phyloP scores from a whole-genome alignment of 169 alveolate species.

The Neospora caninum region DNA sequence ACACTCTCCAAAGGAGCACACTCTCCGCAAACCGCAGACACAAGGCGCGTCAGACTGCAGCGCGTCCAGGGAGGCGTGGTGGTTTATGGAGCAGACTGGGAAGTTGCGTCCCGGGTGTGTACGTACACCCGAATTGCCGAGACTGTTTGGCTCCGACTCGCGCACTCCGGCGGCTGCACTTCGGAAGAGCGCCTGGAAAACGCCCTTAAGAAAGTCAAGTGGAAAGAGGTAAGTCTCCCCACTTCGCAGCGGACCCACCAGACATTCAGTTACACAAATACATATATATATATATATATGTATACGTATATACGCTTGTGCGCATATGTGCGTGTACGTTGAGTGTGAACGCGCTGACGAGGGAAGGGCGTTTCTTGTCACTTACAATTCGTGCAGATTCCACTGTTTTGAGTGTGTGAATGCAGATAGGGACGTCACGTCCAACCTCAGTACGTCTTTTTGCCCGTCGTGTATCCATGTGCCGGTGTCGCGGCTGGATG shows the following conservation, averaged over 20 bases:
- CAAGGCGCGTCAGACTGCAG: not conserved
- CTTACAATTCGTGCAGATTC: no score
- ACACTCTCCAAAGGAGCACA: not conserved
- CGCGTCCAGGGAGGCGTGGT: constrained; percentile 16
- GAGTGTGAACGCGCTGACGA: no score
- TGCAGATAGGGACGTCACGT: no score
- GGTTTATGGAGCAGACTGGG: constrained; percentile 5
- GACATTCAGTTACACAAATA: no score
- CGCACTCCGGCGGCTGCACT: not conserved
- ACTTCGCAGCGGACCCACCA: no score
- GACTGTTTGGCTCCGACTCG: constrained; percentile 24
- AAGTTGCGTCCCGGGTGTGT: not conserved
- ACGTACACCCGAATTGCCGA: constrained; percentile 37
- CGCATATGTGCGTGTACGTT: not conserved
- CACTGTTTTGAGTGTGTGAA: not conserved
- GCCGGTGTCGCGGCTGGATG: no score
- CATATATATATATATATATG: no score
- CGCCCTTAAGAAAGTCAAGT: not conserved
- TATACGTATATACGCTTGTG: not conserved
- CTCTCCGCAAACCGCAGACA: not conserved
- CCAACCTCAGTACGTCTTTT: no score
- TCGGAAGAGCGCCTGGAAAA: not conserved
- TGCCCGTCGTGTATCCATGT: no score
- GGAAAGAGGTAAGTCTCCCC: not conserved
- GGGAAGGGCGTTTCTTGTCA: no score